phyloP scores from a whole-genome alignment of 202 grass and related monocot species.

The Panicum virgatum region DNA sequence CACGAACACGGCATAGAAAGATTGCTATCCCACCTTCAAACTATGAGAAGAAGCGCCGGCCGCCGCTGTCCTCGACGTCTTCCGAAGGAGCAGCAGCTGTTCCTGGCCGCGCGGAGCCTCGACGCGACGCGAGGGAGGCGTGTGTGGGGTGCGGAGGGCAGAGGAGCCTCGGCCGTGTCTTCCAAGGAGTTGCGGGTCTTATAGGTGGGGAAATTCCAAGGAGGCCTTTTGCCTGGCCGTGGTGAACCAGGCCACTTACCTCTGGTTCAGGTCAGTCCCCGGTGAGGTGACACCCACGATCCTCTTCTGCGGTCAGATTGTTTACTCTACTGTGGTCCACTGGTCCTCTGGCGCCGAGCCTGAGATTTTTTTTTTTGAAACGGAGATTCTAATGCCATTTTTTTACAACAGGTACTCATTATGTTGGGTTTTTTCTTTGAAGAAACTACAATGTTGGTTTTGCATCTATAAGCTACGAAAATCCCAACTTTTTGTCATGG shows the following conservation, averaged over 20 bases:
- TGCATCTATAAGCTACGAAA: not conserved
- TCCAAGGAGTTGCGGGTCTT: conserved; percentile 4
- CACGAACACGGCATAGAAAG: not conserved
- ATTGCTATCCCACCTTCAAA: conserved; percentile 28
- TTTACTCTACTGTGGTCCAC: not conserved
- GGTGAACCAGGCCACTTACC: not conserved
- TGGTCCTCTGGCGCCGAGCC: not conserved
- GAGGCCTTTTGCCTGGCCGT: conserved; percentile 1
- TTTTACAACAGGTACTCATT: too few species aligned
- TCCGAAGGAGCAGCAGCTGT: not conserved
- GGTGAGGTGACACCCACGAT: conserved; percentile 23
- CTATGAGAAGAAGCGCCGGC: not conserved
- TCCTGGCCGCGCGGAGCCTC: too few species aligned
- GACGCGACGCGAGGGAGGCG: too few species aligned
- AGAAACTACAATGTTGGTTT: not conserved
- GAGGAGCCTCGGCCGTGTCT: conserved; percentile 37
- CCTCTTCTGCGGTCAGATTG: not conserved
- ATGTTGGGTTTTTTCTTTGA: too few species aligned
- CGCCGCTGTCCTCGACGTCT: not conserved
- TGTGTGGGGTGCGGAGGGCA: conserved; percentile 13
- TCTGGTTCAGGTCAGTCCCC: conserved; percentile 30
- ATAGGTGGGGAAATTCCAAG: conserved; percentile 22
- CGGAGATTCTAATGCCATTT: too few species aligned
- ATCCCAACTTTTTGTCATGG: not conserved
- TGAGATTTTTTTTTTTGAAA: too few species aligned